phyloP scores from a whole-genome alignment of 148 eudicot genomes.

The Chenopodium quinoa region DNA sequence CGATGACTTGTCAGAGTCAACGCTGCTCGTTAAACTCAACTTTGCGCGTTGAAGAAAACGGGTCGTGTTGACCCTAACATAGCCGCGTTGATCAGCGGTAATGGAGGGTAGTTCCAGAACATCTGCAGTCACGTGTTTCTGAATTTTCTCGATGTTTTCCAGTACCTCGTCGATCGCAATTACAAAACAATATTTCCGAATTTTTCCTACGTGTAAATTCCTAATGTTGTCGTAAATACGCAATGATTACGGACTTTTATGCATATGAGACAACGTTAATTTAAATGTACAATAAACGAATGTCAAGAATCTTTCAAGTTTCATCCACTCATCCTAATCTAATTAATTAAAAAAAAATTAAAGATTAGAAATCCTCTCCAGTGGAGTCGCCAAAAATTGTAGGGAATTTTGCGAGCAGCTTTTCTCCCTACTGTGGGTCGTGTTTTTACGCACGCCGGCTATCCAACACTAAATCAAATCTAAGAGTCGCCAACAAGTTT shows the following conservation, averaged over 20 bases:
- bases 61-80: neutral
- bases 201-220: no score
- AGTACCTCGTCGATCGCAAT: no score
- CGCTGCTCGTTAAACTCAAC: neutral
- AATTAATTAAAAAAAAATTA: no score
- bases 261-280: neutral
- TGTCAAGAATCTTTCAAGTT: neutral
- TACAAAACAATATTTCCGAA: no score
- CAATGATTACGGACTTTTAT: no score
- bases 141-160: no score
- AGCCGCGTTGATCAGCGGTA: neutral
- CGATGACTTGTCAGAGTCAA: neutral
- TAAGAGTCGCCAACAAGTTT: no score
- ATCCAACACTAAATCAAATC: no score
- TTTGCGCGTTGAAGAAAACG: neutral
- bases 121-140: neutral
- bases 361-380: neutral
- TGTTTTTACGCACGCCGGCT: no score
- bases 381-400: neutral
- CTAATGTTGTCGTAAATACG: neutral
- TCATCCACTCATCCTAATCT: neutral
- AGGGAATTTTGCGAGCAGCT: no score
- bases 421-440: no score
- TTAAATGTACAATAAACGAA: no score
- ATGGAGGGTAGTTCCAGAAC: neutral